These are phyloP conservation scores for Colletotrichum falcatum DNA, from an alignment of 2,329 filamentous ascomycete genomes.

Conservation along the genomic window DNA sequence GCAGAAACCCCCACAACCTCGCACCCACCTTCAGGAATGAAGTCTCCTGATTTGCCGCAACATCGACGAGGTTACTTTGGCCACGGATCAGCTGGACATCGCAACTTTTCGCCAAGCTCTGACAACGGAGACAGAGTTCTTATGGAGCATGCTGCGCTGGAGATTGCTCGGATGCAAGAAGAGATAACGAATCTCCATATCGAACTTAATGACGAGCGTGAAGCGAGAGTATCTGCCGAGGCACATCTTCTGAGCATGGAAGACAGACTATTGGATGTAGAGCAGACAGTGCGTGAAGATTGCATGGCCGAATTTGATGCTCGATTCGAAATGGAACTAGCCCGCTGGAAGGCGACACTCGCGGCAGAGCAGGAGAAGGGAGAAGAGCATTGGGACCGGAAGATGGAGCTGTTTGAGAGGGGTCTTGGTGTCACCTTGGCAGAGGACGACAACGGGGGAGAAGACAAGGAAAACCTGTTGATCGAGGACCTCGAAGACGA, in stretches of 20 bases:
- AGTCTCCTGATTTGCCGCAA: slow-evolving; percentile 28
- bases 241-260: slow-evolving; percentile 78
- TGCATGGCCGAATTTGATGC: slow-evolving; percentile 89
- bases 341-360: slow-evolving; percentile 83
- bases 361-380: slow-evolving; percentile 83
- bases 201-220: slow-evolving; percentile 77
- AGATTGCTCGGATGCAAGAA: slow-evolving; percentile 82
- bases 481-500: slow-evolving; percentile 76
- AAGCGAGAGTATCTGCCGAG: slow-evolving; percentile 78
- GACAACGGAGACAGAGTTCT: slow-evolving; percentile 71
- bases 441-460: slow-evolving; percentile 58
- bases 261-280: slow-evolving; percentile 74
- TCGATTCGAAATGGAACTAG: slow-evolving; percentile 78
- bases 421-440: slow-evolving; percentile 53
- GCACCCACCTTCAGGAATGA: slow-evolving; percentile 44
- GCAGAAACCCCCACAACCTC: slow-evolving; percentile 49
- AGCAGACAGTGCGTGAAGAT: slow-evolving; percentile 89
- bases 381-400: slow-evolving; percentile 89
- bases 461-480: slow-evolving; percentile 71
- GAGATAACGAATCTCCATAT: slow-evolving; percentile 81
- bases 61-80: slow-evolving; percentile 35
- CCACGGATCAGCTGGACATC: slow-evolving; percentile 46
- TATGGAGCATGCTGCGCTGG: slow-evolving; percentile 83
- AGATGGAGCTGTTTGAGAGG: slow-evolving; percentile 75
- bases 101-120: slow-evolving; percentile 55